Conservation (phyloP, 2,329 filamentous ascomycete genomes). For the Coniosporium tulheliwenetii region DNA sequence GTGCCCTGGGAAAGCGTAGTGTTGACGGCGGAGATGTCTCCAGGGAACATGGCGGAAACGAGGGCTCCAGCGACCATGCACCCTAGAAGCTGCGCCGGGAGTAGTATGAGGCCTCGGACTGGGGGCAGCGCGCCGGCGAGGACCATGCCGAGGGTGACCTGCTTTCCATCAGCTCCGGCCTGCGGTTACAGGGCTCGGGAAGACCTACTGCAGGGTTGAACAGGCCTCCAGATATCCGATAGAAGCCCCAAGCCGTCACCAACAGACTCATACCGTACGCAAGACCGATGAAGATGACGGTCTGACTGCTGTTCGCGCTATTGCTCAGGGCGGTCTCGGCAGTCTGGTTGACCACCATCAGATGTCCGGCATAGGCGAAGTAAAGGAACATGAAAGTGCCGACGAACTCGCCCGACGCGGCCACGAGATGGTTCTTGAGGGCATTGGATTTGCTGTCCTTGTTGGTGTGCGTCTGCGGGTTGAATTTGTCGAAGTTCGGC, state of each 20-base stretch:
- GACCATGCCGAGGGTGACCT: conserved; percentile 15
- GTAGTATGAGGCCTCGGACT: conserved; percentile 11
- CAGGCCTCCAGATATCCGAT: conserved; percentile 13
- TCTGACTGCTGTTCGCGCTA: conserved; percentile 6
- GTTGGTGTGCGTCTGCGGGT: no score
- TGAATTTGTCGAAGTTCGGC: background rate
- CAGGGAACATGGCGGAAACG: conserved; percentile 13
- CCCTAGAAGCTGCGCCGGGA: conserved; percentile 14
- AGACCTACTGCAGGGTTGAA: conserved; percentile 8
- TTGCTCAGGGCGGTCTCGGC: conserved; percentile 6
- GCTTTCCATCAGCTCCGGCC: background rate
- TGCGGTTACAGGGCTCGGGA: background rate
- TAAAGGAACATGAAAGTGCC: conserved; percentile 19
- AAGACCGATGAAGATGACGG: conserved; percentile 14
- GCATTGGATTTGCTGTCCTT: background rate
- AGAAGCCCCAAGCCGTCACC: conserved; percentile 14
- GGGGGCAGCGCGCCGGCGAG: conserved; percentile 10
- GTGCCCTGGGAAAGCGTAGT: conserved; percentile 13
- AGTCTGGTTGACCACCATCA: conserved; percentile 10
- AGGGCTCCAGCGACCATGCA: conserved; percentile 15
- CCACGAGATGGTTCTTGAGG: conserved; percentile 4
- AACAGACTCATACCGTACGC: conserved; percentile 14
- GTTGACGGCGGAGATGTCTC: conserved; percentile 10
- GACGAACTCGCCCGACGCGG: conserved; percentile 14
- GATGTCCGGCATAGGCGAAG: conserved; percentile 14